Evolutionary conservation across 176 grass and related monocot species (phyloP).

Genomic region (Phyllostachys edulis): DNA sequence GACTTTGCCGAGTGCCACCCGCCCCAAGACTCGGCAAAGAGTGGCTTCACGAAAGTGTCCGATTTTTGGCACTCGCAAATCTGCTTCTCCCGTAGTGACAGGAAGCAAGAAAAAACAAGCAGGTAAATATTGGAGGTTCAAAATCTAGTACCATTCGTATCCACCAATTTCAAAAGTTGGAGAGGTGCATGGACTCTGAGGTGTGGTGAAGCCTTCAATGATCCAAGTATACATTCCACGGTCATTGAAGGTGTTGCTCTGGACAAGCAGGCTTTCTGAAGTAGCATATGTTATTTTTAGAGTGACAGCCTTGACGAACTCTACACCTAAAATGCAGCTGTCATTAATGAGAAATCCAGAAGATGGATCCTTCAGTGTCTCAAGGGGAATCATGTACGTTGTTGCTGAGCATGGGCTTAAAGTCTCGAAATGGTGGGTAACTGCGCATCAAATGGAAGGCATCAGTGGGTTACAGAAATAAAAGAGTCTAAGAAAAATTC

Average conservation of each 20-base stretch:
- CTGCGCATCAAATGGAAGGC: neutral
- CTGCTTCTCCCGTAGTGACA: too few relatives aligned
- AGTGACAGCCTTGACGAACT: neutral
- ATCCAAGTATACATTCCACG: neutral
- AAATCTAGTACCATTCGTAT: constrained; percentile 9
- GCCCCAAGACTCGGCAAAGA: too few relatives aligned
- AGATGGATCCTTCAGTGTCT: neutral
- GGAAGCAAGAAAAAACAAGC: too few relatives aligned
- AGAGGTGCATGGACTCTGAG: neutral
- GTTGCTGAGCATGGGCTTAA: neutral
- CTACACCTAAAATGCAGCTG: neutral
- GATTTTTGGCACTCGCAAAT: too few relatives aligned
- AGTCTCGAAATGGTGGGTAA: neutral
- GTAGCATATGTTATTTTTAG: neutral
- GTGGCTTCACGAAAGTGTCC: too few relatives aligned
- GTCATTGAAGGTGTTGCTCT: neutral
- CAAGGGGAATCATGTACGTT: constrained; percentile 15
- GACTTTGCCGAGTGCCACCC: too few relatives aligned
- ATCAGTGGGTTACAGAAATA: neutral
- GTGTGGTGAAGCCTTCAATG: neutral
- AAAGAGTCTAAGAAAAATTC: neutral
- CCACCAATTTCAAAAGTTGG: neutral
- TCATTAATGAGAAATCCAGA: constrained; percentile 5
- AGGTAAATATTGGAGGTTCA: too few relatives aligned
- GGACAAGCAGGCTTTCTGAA: neutral